Evolutionary conservation across 331 rosid genomes (phyloP).

Genomic region (Cydonia oblonga): DNA sequence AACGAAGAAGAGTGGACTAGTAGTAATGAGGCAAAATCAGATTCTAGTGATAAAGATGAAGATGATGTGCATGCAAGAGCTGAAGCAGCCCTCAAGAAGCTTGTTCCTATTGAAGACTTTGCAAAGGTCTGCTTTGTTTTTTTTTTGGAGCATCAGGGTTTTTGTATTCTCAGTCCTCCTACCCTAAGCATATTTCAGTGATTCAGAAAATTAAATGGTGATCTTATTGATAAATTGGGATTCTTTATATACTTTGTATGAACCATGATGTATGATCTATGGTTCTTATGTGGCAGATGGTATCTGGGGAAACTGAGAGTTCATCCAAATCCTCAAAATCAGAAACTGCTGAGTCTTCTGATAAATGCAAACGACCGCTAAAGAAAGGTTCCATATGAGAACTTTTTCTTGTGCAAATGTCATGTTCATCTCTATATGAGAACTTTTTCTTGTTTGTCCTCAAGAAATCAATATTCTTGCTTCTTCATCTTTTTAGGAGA

Average conservation of each 20-base stretch:
- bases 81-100: constrained; percentile 72
- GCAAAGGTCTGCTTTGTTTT: too few species aligned
- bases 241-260: background rate
- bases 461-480: constrained; percentile 1
- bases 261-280: background rate
- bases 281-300: constrained; percentile 32
- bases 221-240: background rate
- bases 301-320: constrained; percentile 39
- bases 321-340: constrained; percentile 41
- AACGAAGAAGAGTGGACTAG: constrained; percentile 85
- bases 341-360: constrained; percentile 39
- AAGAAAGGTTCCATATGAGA: constrained; percentile 51
- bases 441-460: background rate
- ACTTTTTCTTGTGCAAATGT: too few species aligned
- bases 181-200: background rate
- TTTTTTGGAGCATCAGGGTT: too few species aligned
- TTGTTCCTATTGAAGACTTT: constrained; percentile 45
- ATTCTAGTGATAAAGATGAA: constrained; percentile 71
- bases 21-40: constrained; percentile 63
- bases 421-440: too few species aligned
- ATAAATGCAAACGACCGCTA: constrained; percentile 39
- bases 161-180: background rate
- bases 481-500: constrained; percentile 43
- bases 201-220: background rate
- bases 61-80: constrained; percentile 49